Base-by-base conservation (phyloP, 257 asterid species). In the Petunia secreta region DNA sequence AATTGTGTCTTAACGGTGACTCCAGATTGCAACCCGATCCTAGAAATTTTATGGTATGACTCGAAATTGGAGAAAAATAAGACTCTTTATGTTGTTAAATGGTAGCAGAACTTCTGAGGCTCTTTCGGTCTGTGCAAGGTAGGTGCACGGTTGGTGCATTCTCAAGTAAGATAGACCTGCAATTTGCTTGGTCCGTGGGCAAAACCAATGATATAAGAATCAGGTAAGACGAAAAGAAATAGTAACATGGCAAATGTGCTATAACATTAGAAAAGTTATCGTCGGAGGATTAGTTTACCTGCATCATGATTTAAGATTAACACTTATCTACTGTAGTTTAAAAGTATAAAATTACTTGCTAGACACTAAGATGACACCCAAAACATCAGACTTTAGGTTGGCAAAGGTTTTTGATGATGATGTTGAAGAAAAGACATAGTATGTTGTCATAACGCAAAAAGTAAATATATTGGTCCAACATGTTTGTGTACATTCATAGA, bases 361-460 rank as follows among this genome's bases (percentile, higher is more conserved):
- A 25, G 91, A 87, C 4, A 58, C 81, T 2, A 82, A 74, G 25
- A 83, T 87, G 91, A 82, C 76, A 67, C 91, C 91, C 1, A 87
- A 82, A 80, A 87, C 85, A 36, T 82, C 89, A 0, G 89, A 87
- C 67, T 85, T 87, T 48, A 89, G 89, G 25, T 53, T 87, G 2
- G 89, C 91, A 2, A 85, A 85, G 65, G 80, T 63, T 34, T 82
- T 77, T 2, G 85, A 73, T 44, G 58, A 77, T 5, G 85, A 82
- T 16, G 59, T 37, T 39, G 84, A 78, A 68, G 83, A 63, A 48
- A 85, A 38, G 6, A 82, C 91, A 0, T 81, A 73, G 71, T 80
- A 85, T 75, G 87, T 86, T 4, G 80, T 84, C 25, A 89, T 89
- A 16, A 85, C 88, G 54, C 75, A 84, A 88, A 84, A 78, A 88